A percentile compares a stretch with the other conserved stretches of the same genome.
These are phyloP conservation scores for Sporothrix schenckii DNA, from an alignment of 2,329 filamentous ascomycete species.

Conservation along the genomic window DNA sequence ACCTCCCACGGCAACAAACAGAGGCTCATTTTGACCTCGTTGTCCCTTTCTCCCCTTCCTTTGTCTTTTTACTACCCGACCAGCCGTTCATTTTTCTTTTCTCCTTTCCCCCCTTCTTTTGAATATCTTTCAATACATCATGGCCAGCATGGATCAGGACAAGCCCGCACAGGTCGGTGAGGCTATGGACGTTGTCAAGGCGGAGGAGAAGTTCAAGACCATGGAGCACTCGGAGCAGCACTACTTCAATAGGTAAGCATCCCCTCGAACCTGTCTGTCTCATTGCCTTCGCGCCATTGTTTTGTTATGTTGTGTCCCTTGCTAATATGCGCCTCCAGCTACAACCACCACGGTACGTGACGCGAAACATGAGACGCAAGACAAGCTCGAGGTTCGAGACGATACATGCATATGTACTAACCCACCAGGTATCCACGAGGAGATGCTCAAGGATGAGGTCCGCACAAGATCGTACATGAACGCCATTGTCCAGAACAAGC, in stretches of 20 bases:
- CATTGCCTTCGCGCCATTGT: neutral
- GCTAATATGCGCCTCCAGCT: conserved; percentile 58
- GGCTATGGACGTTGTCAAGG: conserved; percentile 62
- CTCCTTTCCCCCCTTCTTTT: neutral
- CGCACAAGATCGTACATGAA: conserved; percentile 96
- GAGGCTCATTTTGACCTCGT: conserved; percentile 12
- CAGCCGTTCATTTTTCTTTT: neutral
- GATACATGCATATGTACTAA: conserved; percentile 7
- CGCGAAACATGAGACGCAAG: conserved; percentile 27
- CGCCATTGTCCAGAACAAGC: conserved; percentile 94
- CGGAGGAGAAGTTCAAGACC: conserved; percentile 65
- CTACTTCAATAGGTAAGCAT: conserved; percentile 93
- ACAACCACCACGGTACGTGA: conserved; percentile 90
- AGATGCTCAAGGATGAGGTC: conserved; percentile 99
- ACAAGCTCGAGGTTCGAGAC: conserved; percentile 2
- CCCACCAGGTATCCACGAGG: conserved; percentile 82
- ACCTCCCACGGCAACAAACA: neutral
- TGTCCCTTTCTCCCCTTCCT: neutral
- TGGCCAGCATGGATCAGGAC: conserved; percentile 18
- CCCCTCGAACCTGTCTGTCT: neutral
- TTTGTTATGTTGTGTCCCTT: neutral
- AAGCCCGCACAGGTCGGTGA: conserved; percentile 37
- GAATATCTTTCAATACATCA: neutral
- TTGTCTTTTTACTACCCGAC: neutral
- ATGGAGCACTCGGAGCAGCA: conserved; percentile 97